Conservation (phyloP, 2,329 filamentous ascomycete species). For the Fusarium sp. region DNA sequence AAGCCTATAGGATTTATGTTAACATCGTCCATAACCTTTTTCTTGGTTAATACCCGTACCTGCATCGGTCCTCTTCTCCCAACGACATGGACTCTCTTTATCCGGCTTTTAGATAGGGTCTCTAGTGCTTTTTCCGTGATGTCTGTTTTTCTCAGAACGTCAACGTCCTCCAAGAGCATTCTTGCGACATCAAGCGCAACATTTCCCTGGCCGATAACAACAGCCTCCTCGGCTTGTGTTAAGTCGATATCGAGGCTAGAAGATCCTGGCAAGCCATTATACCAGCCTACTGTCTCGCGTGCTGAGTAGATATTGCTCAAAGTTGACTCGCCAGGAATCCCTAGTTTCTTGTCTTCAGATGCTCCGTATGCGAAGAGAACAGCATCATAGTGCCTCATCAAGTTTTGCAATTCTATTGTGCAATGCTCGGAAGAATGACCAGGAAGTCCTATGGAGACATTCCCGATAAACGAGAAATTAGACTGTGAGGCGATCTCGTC, state of each 20-base stretch:
- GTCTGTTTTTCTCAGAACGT: constrained; percentile 82
- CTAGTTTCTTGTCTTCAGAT: constrained; percentile 81
- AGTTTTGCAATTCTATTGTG: constrained; percentile 71
- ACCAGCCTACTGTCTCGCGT: constrained; percentile 96
- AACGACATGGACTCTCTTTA: constrained; percentile 86
- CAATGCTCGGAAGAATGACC: constrained; percentile 54
- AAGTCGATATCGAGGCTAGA: constrained; percentile 78
- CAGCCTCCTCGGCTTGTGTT: constrained; percentile 79
- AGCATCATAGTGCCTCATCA: constrained; percentile 89
- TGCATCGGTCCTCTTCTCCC: constrained; percentile 90
- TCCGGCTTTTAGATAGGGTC: constrained; percentile 74
- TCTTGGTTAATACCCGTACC: constrained; percentile 58
- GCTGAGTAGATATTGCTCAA: constrained; percentile 85
- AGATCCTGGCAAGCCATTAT: constrained; percentile 92
- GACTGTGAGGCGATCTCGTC: constrained; percentile 85
- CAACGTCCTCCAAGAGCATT: constrained; percentile 81
- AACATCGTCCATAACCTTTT: neutral
- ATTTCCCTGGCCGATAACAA: constrained; percentile 94
- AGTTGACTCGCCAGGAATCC: constrained; percentile 80
- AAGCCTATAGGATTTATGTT: constrained; percentile 65
- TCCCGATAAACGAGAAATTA: constrained; percentile 91
- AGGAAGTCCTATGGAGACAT: constrained; percentile 78
- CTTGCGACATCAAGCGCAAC: constrained; percentile 94
- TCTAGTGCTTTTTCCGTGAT: constrained; percentile 88
- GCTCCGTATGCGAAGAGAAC: constrained; percentile 94